These are phyloP conservation scores for Trichoderma afroharzianum DNA, from an alignment of 2,329 filamentous ascomycete genomes.

Conservation along the genomic window DNA sequence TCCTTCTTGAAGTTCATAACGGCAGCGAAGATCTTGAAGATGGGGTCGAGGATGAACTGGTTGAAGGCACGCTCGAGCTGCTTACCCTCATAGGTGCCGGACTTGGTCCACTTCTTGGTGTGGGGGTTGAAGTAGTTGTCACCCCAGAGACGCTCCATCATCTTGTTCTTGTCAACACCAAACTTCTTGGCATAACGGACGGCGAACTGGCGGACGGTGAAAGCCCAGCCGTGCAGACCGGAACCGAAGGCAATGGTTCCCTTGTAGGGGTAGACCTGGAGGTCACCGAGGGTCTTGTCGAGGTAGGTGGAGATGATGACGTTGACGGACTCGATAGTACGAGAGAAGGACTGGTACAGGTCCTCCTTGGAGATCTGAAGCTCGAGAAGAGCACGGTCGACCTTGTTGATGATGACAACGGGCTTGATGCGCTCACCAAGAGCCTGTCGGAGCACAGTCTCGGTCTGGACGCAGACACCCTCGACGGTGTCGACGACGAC, in stretches of 20 bases:
- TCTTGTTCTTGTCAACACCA: slow-evolving; percentile 99
- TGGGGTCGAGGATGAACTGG: slow-evolving; percentile 98
- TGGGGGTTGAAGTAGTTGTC: slow-evolving; percentile 99
- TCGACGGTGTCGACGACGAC: slow-evolving; percentile 99
- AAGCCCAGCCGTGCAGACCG: slow-evolving; percentile 99
- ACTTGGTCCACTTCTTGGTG: slow-evolving; percentile 99
- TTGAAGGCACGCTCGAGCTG: slow-evolving; percentile 96
- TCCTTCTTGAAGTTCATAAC: slow-evolving; percentile 99
- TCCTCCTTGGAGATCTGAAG: slow-evolving; percentile 98
- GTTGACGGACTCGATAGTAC: slow-evolving; percentile 99
- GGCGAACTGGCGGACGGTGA: slow-evolving; percentile 98
- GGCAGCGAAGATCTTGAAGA: slow-evolving; percentile 96
- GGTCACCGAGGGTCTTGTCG: slow-evolving; percentile 94
- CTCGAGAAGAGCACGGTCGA: slow-evolving; percentile 98
- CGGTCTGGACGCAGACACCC: slow-evolving; percentile 99
- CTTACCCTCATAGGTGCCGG: slow-evolving; percentile 78
- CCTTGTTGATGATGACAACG: slow-evolving; percentile 99
- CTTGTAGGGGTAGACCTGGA: slow-evolving; percentile 97
- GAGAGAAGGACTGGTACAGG: slow-evolving; percentile 98
- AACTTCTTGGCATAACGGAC: slow-evolving; percentile 98
- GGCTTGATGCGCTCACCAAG: slow-evolving; percentile 99
- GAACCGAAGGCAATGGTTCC: slow-evolving; percentile 99
- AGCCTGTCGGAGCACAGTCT: slow-evolving; percentile 98
- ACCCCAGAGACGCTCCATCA: slow-evolving; percentile 99
- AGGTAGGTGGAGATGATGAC: slow-evolving; percentile 99